Base-by-base conservation (phyloP, 139 green algal genomes). In the Mesotaenium endlicherianum region DNA sequence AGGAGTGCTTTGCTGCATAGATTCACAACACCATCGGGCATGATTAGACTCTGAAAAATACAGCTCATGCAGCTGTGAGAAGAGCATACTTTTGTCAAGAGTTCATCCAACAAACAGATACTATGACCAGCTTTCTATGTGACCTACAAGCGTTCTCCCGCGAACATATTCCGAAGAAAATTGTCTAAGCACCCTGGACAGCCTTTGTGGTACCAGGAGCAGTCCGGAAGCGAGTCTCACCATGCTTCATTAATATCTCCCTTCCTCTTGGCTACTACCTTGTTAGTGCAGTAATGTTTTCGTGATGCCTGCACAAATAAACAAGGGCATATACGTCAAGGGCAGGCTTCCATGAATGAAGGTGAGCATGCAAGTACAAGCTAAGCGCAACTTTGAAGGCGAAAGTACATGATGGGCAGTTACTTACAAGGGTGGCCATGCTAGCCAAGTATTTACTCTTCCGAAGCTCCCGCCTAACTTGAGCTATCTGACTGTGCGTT, bases 401-500 rank as follows among this genome's bases (percentile, higher is more conserved):
- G n/a, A n/a, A n/a, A n/a, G n/a, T n/a, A n/a, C n/a, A n/a, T n/a
- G n/a, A n/a, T n/a, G n/a, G n/a, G n/a, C n/a, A n/a, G n/a, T n/a
- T n/a, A 2, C 47, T 80, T 74, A 95, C 94, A 88, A 98, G 91
- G 34, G 97, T 91, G 1, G 94, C 92, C 91, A 97, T 97, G 16
- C 75, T 90, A 0, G 95, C 94, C 3, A 44, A 85, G 87, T 97
- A 97, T 0, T 17, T 64, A 40, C 89, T 94, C 3, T 92, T 81
- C 81, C 97, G 96, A 41, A 98, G 89, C 91, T 98, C 95, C 5
- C 88, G 79, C 2, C 98, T 91, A 2, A 98, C 94, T 92, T 98
- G 95, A 0, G 91, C 90, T n/a, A 98, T 95, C 91, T 98, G 95
- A 31, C 90, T 94, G 83, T 98, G 95, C 8, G 95, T 98, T 26